phyloP scores from a whole-genome alignment of 345 rosid species.

The Raphanus raphanistrum region DNA sequence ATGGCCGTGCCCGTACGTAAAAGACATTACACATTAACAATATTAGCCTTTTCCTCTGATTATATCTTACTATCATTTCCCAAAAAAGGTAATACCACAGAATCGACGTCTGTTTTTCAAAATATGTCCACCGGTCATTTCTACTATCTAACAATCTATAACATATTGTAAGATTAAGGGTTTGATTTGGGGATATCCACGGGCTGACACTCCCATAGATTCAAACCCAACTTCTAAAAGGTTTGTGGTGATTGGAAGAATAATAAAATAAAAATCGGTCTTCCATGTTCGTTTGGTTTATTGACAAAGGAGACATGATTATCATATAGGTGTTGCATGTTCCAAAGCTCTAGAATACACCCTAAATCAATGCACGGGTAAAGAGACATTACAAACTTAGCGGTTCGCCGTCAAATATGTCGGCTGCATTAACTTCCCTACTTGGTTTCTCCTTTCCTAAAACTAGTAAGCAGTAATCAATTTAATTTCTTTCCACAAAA shows the following conservation, averaged over 20 bases:
- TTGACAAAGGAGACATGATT: neutral
- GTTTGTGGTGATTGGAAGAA: too few species aligned
- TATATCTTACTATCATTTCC: too few species aligned
- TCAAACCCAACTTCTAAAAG: neutral
- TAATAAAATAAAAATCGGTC: too few species aligned
- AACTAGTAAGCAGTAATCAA: slow-evolving; percentile 8
- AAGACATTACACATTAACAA: neutral
- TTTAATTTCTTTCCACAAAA: neutral
- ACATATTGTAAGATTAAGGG: neutral
- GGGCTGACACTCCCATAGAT: neutral
- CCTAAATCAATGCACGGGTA: slow-evolving; percentile 21
- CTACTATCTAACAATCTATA: neutral
- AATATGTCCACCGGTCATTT: neutral
- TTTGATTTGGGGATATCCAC: neutral
- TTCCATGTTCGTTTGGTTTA: too few species aligned
- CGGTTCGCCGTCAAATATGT: slow-evolving; percentile 20
- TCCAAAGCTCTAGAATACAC: neutral
- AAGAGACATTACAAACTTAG: slow-evolving; percentile 19
- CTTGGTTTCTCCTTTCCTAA: slow-evolving; percentile 12
- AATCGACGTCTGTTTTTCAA: neutral
- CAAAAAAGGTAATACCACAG: neutral
- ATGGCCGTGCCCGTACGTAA: neutral
- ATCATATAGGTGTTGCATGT: neutral
- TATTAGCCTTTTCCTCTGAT: neutral
- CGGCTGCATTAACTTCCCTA: slow-evolving; percentile 35